Conservation (phyloP, 352 stramenopile species). For the Globisporangium orthogonon region DNA sequence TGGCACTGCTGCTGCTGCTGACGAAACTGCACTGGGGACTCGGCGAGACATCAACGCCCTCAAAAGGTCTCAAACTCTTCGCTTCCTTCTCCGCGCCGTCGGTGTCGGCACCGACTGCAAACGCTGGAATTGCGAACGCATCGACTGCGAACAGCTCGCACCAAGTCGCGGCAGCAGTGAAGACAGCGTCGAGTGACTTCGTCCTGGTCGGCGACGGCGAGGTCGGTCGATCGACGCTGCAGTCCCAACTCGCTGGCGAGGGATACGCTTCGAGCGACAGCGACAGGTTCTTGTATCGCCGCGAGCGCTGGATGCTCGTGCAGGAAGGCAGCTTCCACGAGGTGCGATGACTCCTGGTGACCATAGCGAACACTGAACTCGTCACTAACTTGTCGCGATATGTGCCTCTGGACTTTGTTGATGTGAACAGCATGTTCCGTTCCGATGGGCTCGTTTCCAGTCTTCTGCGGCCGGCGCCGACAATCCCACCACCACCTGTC, state of each 20-base stretch:
- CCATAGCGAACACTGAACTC: not conserved
- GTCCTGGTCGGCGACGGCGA: conserved; percentile 4
- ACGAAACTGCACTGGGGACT: not conserved
- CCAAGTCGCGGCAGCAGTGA: not conserved
- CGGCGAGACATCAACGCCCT: not conserved
- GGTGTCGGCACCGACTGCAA: not conserved
- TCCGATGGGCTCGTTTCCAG: conserved; percentile 28
- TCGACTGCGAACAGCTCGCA: not conserved
- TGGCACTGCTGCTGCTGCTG: not conserved
- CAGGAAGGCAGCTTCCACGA: conserved; percentile 10
- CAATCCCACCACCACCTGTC: conserved; percentile 12
- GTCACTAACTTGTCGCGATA: not conserved
- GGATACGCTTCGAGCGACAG: conserved; percentile 4
- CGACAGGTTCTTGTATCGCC: conserved; percentile 12
- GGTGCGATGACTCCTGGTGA: not conserved
- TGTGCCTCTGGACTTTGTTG: not conserved
- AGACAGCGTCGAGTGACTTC: conserved; percentile 11
- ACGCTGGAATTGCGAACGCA: not conserved
- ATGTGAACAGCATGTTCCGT: conserved; percentile 7
- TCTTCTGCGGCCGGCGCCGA: not conserved
- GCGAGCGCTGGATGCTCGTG: conserved; percentile 9
- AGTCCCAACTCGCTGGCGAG: not conserved
- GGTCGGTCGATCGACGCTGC: not conserved
- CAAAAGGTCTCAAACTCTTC: conserved; percentile 6
- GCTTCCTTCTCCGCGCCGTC: not conserved